Conservation (phyloP, 176 grass and related monocot genomes). For the Oryza longistaminata region DNA sequence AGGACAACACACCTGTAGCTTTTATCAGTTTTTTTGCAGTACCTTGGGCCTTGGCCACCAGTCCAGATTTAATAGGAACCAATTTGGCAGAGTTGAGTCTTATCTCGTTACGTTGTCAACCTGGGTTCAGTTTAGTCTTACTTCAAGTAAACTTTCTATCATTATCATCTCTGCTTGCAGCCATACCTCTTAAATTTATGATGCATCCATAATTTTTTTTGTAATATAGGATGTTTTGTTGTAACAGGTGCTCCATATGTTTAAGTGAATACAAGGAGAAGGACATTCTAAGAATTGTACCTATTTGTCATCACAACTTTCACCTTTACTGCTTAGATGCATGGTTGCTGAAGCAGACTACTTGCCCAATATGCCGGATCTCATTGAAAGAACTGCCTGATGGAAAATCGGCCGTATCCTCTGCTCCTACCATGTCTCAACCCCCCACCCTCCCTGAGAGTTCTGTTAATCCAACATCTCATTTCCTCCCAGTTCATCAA, state of each 20-base stretch:
- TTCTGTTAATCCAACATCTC: slow-evolving; percentile 34
- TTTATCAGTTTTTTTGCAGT: background rate
- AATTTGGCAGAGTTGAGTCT: background rate
- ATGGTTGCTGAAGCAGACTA: slow-evolving; percentile 81
- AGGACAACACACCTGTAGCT: background rate
- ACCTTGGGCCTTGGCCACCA: background rate
- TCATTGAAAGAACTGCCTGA: slow-evolving; percentile 59
- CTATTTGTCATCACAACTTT: slow-evolving; percentile 70
- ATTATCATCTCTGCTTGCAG: background rate
- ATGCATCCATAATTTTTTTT: background rate
- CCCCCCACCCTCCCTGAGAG: slow-evolving; percentile 19
- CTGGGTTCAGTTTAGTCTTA: background rate
- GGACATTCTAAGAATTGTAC: slow-evolving; percentile 68
- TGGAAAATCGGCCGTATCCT: slow-evolving; percentile 34
- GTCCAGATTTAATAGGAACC: background rate
- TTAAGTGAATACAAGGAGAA: slow-evolving; percentile 82
- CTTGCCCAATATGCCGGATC: slow-evolving; percentile 77
- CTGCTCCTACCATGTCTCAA: slow-evolving; percentile 30
- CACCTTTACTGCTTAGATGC: slow-evolving; percentile 77
- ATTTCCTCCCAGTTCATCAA: slow-evolving; percentile 32
- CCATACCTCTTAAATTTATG: background rate
- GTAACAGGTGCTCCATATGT: slow-evolving; percentile 85
- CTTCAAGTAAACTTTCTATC: background rate
- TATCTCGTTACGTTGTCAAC: background rate
- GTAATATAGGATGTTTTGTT: slow-evolving; percentile 15